Percentiles rank a stretch among this genome's conserved stretches.
These are phyloP conservation scores for Acacia acuminata DNA, from an alignment of 306 rosid species.

Conservation along the genomic window DNA sequence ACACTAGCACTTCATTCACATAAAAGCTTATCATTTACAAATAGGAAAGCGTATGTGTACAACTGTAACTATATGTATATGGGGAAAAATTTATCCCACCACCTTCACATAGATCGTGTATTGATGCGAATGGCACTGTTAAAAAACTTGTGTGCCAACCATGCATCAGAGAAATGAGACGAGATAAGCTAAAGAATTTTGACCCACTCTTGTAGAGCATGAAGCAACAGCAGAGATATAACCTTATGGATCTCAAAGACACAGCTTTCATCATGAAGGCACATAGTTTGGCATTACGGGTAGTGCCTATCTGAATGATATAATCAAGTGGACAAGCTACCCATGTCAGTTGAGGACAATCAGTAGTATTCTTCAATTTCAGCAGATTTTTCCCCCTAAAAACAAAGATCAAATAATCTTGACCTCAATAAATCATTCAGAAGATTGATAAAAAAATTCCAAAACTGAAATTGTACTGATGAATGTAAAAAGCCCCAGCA, in stretches of 20 bases:
- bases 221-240: slow-evolving; percentile 28
- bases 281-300: slow-evolving; percentile 68
- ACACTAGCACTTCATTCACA: slow-evolving; percentile 23
- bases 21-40: slow-evolving; percentile 22
- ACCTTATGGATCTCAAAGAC: slow-evolving; percentile 39
- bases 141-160: slow-evolving; percentile 35
- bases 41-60: neutral
- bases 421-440: slow-evolving; percentile 17
- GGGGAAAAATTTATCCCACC: slow-evolving; percentile 39
- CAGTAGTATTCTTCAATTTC: slow-evolving; percentile 24
- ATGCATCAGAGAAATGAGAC: slow-evolving; percentile 32
- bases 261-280: slow-evolving; percentile 28
- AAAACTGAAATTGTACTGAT: neutral
- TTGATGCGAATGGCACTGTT: slow-evolving; percentile 36
- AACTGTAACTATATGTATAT: neutral
- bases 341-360: slow-evolving; percentile 20
- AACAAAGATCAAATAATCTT: slow-evolving; percentile 18
- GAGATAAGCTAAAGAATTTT: slow-evolving; percentile 17
- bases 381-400: slow-evolving; percentile 9
- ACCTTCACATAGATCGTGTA: slow-evolving; percentile 45
- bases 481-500: neutral
- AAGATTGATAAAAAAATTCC: neutral
- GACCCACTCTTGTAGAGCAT: slow-evolving; percentile 35
- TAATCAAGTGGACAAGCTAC: slow-evolving; percentile 17
- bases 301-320: slow-evolving; percentile 30